These are phyloP conservation scores for Elongisporangium anandrum DNA, from an alignment of 352 stramenopile species.

Conservation along the genomic window DNA sequence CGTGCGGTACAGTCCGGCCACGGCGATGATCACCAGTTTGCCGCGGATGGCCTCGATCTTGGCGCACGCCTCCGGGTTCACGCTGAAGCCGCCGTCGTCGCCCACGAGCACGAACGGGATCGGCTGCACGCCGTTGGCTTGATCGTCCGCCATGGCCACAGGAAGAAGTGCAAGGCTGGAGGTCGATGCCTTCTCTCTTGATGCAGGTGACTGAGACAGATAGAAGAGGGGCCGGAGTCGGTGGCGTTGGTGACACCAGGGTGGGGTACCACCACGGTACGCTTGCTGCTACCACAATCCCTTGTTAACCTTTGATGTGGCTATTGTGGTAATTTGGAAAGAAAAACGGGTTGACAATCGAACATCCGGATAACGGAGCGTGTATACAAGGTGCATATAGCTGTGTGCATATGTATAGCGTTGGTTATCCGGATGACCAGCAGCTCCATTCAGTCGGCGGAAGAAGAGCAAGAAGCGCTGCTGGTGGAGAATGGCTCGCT, in stretches of 20 bases:
- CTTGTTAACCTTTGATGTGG: background rate
- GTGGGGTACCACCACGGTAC: background rate
- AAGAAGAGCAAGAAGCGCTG: slow-evolving; percentile 13
- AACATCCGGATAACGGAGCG: background rate
- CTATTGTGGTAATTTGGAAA: background rate
- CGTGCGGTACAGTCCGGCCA: slow-evolving; percentile 86
- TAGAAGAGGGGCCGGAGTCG: background rate
- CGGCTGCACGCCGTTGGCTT: slow-evolving; percentile 34
- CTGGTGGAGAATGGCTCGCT: slow-evolving; percentile 1
- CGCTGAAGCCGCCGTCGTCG: slow-evolving; percentile 71
- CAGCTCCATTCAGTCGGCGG: slow-evolving; percentile 1
- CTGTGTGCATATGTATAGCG: too few relatives aligned
- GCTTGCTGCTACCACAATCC: background rate
- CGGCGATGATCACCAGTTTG: slow-evolving; percentile 80
- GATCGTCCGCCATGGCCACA: slow-evolving; percentile 29
- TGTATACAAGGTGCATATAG: background rate
- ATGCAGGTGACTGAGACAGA: background rate
- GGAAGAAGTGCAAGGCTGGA: too few relatives aligned
- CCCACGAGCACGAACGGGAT: slow-evolving; percentile 80
- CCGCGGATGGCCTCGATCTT: slow-evolving; percentile 70
- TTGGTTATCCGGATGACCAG: background rate
- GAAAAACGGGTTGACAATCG: background rate
- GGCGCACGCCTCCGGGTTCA: slow-evolving; percentile 70
- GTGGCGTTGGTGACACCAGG: background rate
- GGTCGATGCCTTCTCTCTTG: background rate